Evolutionary conservation across 495 filamentous ascomycete genomes (phyloP), one percentile per base, ranked within the genome.

Genomic region (Aspergillus conjunctus): DNA sequence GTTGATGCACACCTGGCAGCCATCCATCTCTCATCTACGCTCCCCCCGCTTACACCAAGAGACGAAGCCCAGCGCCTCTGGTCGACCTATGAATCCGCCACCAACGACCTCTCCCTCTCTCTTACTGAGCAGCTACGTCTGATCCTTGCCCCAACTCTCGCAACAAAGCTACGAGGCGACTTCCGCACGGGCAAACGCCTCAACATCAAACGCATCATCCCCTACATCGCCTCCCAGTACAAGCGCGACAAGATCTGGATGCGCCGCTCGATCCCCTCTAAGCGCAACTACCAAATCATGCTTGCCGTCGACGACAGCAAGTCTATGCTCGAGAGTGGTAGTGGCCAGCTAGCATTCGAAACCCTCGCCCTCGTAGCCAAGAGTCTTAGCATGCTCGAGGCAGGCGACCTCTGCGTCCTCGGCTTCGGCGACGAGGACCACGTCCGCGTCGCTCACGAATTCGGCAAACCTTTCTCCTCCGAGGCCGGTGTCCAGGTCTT

Each of bases 181-280:
- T 98, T 94, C 82, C 90, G 93, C 67, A 98, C 95, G 0, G 95
- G 95, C 54, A 98, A 99, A 71, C 90, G 95, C 1, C 90, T 99
- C 65, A 98, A 98, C 75, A 95, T 99, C 78, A 97, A 96, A 72
- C 90, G 93, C 50, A 99, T 99, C 74, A 98, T 99, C 64, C 93
- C 95, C 0, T 99, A 98, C 77, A 98, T 99, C 63, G 95, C 95
- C 4, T 95, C 91, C 3, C 85, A 88, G 62, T 99, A 96, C 83
- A 97, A 96, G 83, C 90, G 93, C 60, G 95, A 99, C 83, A 98
- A 98, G 78, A 99, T 99, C 75, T 99, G 95, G 95, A 95, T 98
- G 90, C 87, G 95, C 10, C 86, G 95, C 51, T 88, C 87, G 12
- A 87, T 93, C 53, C 95, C 95, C 3, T 91, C 86, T 51, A 97